Conservation (phyloP, 306 rosid genomes). For the Inga leiocalycina region DNA sequence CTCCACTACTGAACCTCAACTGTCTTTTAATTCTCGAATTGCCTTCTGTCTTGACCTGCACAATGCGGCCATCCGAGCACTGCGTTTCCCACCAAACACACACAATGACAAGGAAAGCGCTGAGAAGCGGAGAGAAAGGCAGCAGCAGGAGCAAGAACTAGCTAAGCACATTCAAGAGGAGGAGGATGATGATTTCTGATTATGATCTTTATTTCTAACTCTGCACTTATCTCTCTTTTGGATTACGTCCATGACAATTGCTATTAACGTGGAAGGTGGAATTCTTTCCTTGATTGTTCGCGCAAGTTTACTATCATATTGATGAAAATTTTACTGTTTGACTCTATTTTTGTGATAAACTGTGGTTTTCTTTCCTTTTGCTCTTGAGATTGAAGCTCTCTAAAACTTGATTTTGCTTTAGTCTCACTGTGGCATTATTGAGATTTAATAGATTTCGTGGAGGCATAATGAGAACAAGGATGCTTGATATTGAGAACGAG, state of each 20-base stretch:
- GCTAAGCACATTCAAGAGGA: conserved; percentile 51
- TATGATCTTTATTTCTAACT: background rate
- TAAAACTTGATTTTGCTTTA: background rate
- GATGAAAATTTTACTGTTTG: background rate
- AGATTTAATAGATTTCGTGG: background rate
- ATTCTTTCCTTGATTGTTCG: background rate
- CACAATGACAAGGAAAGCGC: conserved; percentile 48
- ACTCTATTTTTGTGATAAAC: background rate
- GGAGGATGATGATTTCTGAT: conserved; percentile 52
- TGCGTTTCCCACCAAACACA: conserved; percentile 58
- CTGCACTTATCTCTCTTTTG: conserved; percentile 4
- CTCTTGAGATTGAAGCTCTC: background rate
- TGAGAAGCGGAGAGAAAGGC: conserved; percentile 46
- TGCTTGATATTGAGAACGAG: background rate
- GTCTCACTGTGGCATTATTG: background rate
- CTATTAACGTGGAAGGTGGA: background rate
- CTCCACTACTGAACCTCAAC: conserved; percentile 85
- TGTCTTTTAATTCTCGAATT: conserved; percentile 90
- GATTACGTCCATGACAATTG: background rate
- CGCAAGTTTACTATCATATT: background rate
- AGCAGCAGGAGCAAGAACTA: conserved; percentile 50
- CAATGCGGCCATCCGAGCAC: conserved; percentile 84
- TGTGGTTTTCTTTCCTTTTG: background rate
- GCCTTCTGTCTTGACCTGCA: conserved; percentile 94
- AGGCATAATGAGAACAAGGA: background rate